Conservation (phyloP, 2,329 filamentous ascomycete species). For the Pseudogymnoascus sp. region DNA sequence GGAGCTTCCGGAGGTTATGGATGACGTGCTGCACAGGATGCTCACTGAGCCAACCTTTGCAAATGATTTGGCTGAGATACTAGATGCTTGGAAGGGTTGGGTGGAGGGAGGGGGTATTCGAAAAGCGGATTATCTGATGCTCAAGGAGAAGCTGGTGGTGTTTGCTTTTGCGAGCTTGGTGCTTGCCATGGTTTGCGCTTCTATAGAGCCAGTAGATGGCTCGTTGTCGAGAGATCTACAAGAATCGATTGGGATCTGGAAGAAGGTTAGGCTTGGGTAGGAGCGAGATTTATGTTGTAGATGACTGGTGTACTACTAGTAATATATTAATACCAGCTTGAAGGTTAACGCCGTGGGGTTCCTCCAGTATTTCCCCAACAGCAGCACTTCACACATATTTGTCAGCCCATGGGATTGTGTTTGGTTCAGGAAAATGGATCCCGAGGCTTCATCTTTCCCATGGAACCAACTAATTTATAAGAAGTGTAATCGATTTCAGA, state of each 20-base stretch:
- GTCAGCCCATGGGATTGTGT: not conserved
- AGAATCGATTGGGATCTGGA: slow-evolving; percentile 49
- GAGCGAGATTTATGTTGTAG: not conserved
- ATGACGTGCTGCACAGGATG: slow-evolving; percentile 45
- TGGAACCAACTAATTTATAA: too few relatives aligned
- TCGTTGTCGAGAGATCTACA: slow-evolving; percentile 46
- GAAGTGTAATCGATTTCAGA: too few relatives aligned
- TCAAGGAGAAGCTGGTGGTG: slow-evolving; percentile 33
- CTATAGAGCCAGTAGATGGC: slow-evolving; percentile 39
- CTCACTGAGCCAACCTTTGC: slow-evolving; percentile 42
- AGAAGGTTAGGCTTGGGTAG: slow-evolving; percentile 43
- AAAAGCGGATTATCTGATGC: slow-evolving; percentile 34
- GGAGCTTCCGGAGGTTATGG: slow-evolving; percentile 37
- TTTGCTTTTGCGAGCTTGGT: slow-evolving; percentile 45
- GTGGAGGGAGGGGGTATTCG: slow-evolving; percentile 49
- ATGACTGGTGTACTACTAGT: not conserved
- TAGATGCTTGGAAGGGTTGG: slow-evolving; percentile 49
- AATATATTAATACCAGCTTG: not conserved
- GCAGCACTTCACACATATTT: too few relatives aligned
- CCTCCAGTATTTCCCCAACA: not conserved
- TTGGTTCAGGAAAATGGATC: too few relatives aligned
- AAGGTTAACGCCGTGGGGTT: not conserved
- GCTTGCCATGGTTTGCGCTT: slow-evolving; percentile 41
- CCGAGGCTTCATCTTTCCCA: too few relatives aligned
- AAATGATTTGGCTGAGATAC: slow-evolving; percentile 33